Evolutionary conservation across 2,329 filamentous ascomycete species (phyloP).

Genomic region (Aspergillus neotritici): DNA sequence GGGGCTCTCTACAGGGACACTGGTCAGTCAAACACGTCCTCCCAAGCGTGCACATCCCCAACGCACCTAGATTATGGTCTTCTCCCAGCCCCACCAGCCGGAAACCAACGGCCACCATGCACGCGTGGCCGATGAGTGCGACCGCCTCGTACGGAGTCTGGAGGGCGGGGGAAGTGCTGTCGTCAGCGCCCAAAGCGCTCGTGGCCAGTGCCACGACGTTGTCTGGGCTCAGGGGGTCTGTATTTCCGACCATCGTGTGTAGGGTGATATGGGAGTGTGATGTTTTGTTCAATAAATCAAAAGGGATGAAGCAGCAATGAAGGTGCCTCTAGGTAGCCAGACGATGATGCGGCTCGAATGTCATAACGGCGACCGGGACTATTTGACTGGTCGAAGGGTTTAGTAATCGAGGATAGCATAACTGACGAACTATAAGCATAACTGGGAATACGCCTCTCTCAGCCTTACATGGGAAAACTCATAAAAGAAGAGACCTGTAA

Average conservation of each 20-base stretch:
- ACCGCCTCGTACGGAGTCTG: conserved; percentile 66
- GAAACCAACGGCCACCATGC: conserved; percentile 75
- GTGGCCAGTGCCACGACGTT: conserved; percentile 30
- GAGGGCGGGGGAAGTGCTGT: conserved; percentile 25
- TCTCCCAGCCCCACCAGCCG: conserved; percentile 77
- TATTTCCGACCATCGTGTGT: conserved; percentile 11
- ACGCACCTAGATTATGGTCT: conserved; percentile 63
- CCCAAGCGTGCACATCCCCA: not conserved
- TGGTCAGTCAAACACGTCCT: too few relatives aligned
- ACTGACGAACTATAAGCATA: too few relatives aligned
- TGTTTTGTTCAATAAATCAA: not conserved
- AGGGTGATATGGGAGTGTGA: not conserved
- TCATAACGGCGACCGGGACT: too few relatives aligned
- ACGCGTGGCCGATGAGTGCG: conserved; percentile 76
- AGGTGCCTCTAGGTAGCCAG: too few relatives aligned
- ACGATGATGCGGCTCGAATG: too few relatives aligned
- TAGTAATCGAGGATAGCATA: too few relatives aligned
- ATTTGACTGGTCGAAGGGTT: too few relatives aligned
- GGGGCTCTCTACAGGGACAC: conserved; percentile 19
- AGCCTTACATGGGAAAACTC: too few relatives aligned
- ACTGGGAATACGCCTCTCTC: too few relatives aligned
- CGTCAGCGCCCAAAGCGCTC: conserved; percentile 25
- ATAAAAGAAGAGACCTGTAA: too few relatives aligned
- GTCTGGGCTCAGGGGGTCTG: conserved; percentile 23
- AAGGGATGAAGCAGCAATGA: too few relatives aligned